phyloP scores from a whole-genome alignment of 306 rosid species.

The Sicyos edulis region DNA sequence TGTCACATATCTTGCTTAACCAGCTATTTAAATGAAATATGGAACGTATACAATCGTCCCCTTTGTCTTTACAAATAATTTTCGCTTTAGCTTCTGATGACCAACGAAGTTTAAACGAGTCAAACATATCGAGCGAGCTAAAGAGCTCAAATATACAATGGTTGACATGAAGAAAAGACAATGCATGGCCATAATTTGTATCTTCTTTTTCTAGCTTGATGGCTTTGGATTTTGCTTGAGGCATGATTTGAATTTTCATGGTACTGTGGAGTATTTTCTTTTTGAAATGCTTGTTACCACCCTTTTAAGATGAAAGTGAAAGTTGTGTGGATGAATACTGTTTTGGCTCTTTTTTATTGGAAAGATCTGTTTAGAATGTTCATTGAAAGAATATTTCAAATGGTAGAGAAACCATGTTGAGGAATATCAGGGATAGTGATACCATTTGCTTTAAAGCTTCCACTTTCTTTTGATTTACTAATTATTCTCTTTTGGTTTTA shows the following conservation, averaged over 20 bases:
- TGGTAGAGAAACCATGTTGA: constrained; percentile 8
- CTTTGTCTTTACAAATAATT: not conserved
- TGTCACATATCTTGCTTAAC: not conserved
- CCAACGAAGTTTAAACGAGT: not conserved
- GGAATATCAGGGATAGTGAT: not conserved
- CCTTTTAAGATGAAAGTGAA: too few species aligned
- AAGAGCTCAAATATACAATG: too few species aligned
- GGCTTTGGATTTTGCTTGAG: too few species aligned
- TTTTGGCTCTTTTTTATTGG: not conserved
- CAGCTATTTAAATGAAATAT: not conserved
- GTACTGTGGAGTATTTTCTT: too few species aligned
- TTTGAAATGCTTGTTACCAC: too few species aligned
- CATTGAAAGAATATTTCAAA: not conserved
- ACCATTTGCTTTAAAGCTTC: not conserved
- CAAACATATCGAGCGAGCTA: not conserved
- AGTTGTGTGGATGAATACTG: too few species aligned
- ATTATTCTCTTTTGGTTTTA: not conserved
- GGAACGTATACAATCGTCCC: not conserved
- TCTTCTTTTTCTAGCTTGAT: not conserved
- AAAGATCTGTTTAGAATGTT: too few species aligned
- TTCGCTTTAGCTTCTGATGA: not conserved
- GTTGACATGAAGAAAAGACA: not conserved
- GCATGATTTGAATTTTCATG: too few species aligned
- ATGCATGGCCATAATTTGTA: not conserved
- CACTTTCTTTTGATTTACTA: constrained; percentile 2